Conservation (phyloP, 2,329 filamentous ascomycete species). For the Ascochyta pisi region DNA sequence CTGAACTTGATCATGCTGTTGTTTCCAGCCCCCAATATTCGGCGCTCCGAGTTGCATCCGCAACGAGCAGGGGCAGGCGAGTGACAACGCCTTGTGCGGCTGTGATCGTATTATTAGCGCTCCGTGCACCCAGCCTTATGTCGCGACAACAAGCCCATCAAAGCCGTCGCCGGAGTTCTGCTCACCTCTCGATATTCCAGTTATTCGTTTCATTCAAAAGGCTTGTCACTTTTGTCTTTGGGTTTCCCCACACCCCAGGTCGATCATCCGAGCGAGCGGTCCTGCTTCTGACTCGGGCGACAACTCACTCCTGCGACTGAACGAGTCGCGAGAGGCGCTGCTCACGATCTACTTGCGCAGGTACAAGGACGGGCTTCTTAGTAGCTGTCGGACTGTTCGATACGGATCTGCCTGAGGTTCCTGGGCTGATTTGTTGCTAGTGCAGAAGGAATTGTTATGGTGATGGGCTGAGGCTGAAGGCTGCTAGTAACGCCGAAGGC, state of each 20-base stretch:
- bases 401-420: background rate
- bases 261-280: background rate
- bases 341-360: background rate
- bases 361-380: background rate
- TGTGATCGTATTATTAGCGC: constrained; percentile 15
- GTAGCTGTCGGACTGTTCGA: background rate
- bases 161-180: background rate
- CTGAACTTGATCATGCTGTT: background rate
- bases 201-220: background rate
- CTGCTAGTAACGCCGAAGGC: constrained; percentile 18
- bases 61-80: constrained; percentile 20
- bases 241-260: background rate
- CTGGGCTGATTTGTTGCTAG: background rate
- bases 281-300: background rate
- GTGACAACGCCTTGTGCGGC: constrained; percentile 13
- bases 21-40: constrained; percentile 8
- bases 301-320: background rate
- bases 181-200: background rate
- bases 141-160: background rate
- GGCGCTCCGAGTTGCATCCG: constrained; percentile 6
- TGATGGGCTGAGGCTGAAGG: constrained; percentile 26
- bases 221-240: background rate
- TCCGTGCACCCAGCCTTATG: constrained; percentile 9
- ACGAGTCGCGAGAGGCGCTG: background rate
- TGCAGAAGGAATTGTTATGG: background rate